Base-by-base conservation (phyloP, 306 rosid species). In the Cucurbita pepo region DNA sequence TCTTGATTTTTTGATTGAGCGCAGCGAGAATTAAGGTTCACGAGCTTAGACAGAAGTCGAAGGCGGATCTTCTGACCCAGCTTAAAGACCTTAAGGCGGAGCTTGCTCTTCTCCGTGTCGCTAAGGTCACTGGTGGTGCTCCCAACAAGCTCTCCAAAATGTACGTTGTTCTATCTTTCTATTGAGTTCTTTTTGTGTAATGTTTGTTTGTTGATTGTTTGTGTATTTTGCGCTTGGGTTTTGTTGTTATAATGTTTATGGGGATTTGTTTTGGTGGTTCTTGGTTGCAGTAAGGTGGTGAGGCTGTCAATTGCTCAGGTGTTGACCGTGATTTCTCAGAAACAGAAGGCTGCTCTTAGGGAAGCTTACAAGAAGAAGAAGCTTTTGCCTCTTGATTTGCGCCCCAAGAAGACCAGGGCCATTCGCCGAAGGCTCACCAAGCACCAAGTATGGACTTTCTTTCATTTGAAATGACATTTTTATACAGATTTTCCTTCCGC, bases 61-160 rank as follows among this genome's bases (percentile, higher is more conserved):
- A 89, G 85, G 76, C 67, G 1, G 99, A 94, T 10, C 82, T 94
- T 15, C 71, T 86, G 88, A 73, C 4, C 70, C 99, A 94, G 88
- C 89, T 90, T 14, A 94, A 90, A 87, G 99, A 94, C 69, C 97
- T 94, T 77, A 94, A 90, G 84, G 97, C 99, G 0, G 99, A 90
- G 79, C 95, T 94, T 61, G 84, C 97, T 5, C 83, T 89, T 73
- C 99, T 94, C 62, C 99, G 97, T 19, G 99, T 94, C 1, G 95
- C 99, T 22, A 94, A 94, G 89, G 99, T 91, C 86, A 94, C 99
- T 10, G 97, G 97, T 0, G 99, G 97, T 50, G 97, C 97, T 6
- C 90, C 99, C 77, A 94, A 94, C 90, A 94, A 91, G 89, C 99
- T 91, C 69, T 91, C 99, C 81, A 94, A 94, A 87, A 94, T 94